These are phyloP conservation scores for Piper longum DNA, from an alignment of 164 flowering plant species.

Conservation along the genomic window DNA sequence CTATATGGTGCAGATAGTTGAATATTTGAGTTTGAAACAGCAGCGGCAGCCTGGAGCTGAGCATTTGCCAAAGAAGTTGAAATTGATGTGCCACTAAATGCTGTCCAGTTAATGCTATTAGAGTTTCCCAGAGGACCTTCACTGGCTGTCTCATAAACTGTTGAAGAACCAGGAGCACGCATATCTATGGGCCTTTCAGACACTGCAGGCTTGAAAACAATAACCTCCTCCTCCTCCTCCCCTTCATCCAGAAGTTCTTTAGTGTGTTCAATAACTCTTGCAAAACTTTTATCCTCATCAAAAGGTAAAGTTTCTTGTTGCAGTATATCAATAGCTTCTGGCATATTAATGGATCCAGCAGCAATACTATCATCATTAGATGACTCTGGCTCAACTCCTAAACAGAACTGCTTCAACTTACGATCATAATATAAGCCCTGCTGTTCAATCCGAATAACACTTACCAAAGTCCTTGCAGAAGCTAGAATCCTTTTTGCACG, in stretches of 20 bases:
- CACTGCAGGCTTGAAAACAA: conserved; percentile 69
- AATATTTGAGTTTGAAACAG: conserved; percentile 8
- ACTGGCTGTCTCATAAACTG: neutral
- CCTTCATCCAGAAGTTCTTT: conserved; percentile 27
- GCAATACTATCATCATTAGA: conserved; percentile 18
- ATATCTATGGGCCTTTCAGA: conserved; percentile 39
- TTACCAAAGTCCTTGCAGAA: conserved; percentile 71
- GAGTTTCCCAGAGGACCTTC: neutral
- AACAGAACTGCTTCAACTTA: conserved; percentile 40
- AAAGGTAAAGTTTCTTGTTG: conserved; percentile 15
- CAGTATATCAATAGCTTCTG: conserved; percentile 10
- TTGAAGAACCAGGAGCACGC: conserved; percentile 9
- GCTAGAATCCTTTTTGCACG: conserved; percentile 73
- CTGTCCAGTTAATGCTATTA: neutral
- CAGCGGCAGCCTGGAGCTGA: conserved; percentile 14
- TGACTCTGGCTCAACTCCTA: conserved; percentile 41
- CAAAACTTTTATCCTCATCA: conserved; percentile 10
- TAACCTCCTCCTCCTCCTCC: conserved; percentile 89
- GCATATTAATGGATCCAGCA: conserved; percentile 6
- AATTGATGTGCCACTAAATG: conserved; percentile 2
- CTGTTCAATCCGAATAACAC: conserved; percentile 39
- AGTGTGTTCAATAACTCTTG: conserved; percentile 2
- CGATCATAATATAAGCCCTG: conserved; percentile 46
- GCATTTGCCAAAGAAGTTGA: conserved; percentile 19
- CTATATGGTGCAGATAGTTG: conserved; percentile 22